Percentiles rank a stretch among this genome's conserved stretches.
Conservation (phyloP, 768 basidiomycete genomes). For the Termitomyces heimii region DNA sequence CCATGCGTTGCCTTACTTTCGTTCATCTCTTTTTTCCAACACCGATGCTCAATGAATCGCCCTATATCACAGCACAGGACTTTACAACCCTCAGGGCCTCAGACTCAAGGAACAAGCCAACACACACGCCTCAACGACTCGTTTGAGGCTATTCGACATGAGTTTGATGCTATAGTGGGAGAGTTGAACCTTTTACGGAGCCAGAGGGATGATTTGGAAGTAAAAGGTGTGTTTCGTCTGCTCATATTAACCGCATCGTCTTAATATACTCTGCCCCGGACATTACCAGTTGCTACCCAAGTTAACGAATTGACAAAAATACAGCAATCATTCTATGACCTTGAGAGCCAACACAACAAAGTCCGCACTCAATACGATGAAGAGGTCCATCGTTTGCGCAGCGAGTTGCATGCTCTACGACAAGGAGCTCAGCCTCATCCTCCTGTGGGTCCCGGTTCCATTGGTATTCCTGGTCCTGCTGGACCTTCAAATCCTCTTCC, state of each 20-base stretch:
- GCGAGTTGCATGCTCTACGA: conserved; percentile 9
- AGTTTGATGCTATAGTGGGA: conserved; percentile 71
- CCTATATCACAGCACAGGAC: conserved; percentile 40
- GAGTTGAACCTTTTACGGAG: conserved; percentile 64
- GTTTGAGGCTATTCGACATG: conserved; percentile 75
- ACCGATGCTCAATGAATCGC: conserved; percentile 14
- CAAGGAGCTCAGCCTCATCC: conserved; percentile 20
- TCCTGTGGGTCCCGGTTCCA: conserved; percentile 11
- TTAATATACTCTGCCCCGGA: neutral
- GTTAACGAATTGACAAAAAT: conserved; percentile 11
- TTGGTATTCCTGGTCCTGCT: conserved; percentile 13
- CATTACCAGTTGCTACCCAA: conserved; percentile 8
- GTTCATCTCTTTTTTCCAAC: conserved; percentile 8
- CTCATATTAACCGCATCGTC: neutral
- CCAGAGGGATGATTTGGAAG: conserved; percentile 88
- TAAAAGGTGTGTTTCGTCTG: conserved; percentile 57
- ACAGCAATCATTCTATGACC: conserved; percentile 14
- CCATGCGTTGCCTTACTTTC: conserved; percentile 10
- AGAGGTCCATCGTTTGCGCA: conserved; percentile 11
- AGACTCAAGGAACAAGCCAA: conserved; percentile 33
- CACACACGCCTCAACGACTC: conserved; percentile 64
- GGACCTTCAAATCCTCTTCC: conserved; percentile 14
- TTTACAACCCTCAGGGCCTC: conserved; percentile 47
- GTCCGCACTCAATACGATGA: conserved; percentile 14
- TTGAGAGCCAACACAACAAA: conserved; percentile 14